Evolutionary conservation across 257 asterid species (phyloP).

Genomic region (Nicotiana otophora): DNA sequence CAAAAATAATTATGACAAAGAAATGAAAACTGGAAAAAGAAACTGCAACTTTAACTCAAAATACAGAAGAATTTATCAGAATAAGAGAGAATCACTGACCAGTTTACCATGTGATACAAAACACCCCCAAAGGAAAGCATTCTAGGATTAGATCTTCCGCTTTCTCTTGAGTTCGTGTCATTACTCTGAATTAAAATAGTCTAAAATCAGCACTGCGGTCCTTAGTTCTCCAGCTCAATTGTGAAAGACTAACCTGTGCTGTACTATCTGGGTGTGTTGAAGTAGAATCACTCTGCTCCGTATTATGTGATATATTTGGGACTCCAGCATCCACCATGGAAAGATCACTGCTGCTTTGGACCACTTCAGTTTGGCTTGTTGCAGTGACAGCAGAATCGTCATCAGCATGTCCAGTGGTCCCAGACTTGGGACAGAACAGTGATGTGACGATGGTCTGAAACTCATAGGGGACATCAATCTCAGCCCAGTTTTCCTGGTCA

Average conservation of each 20-base stretch:
- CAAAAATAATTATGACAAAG: neutral
- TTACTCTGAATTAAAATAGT: conserved; percentile 44
- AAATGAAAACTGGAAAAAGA: neutral
- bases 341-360: conserved; percentile 32
- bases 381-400: conserved; percentile 19
- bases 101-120: conserved; percentile 98
- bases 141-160: conserved; percentile 63
- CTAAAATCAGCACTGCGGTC: conserved; percentile 45
- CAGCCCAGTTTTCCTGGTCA: conserved; percentile 98
- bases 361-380: conserved; percentile 36
- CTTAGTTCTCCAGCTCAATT: conserved; percentile 31
- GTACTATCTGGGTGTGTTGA: conserved; percentile 33
- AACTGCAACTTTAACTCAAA: neutral
- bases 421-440: conserved; percentile 47
- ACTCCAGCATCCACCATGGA: conserved; percentile 22
- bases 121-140: conserved; percentile 72
- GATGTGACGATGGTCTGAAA: conserved; percentile 74
- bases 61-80: conserved; percentile 12
- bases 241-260: conserved; percentile 36
- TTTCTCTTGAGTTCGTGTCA: conserved; percentile 52
- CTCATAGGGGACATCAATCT: conserved; percentile 93
- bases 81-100: conserved; percentile 44
- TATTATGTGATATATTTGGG: conserved; percentile 4
- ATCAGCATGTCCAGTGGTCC: conserved; percentile 20
- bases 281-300: conserved; percentile 34